Evolutionary conservation across 2,329 filamentous ascomycete genomes (phyloP), one percentile per base, ranked within the genome.

Genomic region (Penicillium brasilianum): DNA sequence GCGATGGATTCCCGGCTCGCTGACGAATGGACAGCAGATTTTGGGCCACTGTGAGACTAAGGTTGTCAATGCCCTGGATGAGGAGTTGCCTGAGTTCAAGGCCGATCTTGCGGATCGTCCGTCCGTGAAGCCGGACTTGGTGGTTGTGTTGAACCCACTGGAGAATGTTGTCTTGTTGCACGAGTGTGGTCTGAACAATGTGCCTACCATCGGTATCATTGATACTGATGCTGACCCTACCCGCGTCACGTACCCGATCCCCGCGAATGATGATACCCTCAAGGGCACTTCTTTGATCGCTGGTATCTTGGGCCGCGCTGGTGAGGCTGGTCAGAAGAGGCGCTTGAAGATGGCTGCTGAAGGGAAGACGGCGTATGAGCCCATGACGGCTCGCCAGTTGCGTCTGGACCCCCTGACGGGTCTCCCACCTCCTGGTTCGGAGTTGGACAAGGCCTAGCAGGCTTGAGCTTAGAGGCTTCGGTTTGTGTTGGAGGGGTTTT

Each of bases 191-290:
- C 76, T 93, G 60, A 90, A 92, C 74, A 91, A 90, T 72, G 91
- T 99, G 59, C 95, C 95, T 0, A 98, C 95, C 0, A 95, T 99
- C 71, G 95, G 94, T 50, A 84, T 99, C 60, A 90, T 98, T 68
- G 95, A 99, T 77, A 98, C 95, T 0, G 91, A 99, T 77, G 89
- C 88, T 2, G 91, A 98, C 77, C 92, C 95, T 0, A 92, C 92
- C 0, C 94, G 91, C 87, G 93, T 98, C 54, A 98, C 95, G 4
- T 99, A 99, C 75, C 91, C 91, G 14, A 97, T 99, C 69, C 95
- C 95, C 1, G 92, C 92, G 54, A 99, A 99, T 76, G 95, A 99
- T 74, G 95, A 99, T 83, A 96, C 93, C 86, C 78, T 97, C 68
- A 90, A 95, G 62, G 89, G 89, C 66, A 85, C 93, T 53, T 87